Conservation (phyloP, 805 yeast genomes). For the Lipomyces chichibuensis region DNA sequence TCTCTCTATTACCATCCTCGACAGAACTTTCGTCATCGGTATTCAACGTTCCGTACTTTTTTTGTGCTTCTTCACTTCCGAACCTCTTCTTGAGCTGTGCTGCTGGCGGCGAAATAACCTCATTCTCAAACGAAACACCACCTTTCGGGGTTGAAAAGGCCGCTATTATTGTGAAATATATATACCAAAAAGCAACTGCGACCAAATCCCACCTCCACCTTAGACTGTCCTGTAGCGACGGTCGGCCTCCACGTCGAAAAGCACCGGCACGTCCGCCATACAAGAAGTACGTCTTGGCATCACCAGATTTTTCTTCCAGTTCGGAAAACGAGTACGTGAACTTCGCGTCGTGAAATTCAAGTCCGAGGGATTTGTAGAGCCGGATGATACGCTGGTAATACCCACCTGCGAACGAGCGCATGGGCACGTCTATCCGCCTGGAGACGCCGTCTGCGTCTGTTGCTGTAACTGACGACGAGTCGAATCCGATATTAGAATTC, state of each 20-base stretch:
- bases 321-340: slow-evolving; percentile 32
- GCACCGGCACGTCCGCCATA: slow-evolving; percentile 28
- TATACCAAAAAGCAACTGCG: slow-evolving; percentile 15
- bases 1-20: background rate
- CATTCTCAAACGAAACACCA: slow-evolving; percentile 23
- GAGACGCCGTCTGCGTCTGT: slow-evolving; percentile 19
- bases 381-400: slow-evolving; percentile 25
- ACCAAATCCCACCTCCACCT: slow-evolving; percentile 6
- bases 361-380: slow-evolving; percentile 28
- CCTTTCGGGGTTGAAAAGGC: slow-evolving; percentile 18
- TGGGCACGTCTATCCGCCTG: slow-evolving; percentile 31
- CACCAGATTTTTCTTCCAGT: slow-evolving; percentile 1
- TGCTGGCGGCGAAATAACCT: slow-evolving; percentile 9
- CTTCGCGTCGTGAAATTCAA: slow-evolving; percentile 26
- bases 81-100: background rate
- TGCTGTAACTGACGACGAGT: slow-evolving; percentile 27
- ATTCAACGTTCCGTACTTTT: background rate
- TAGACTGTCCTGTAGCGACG: background rate
- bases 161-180: slow-evolving; percentile 25
- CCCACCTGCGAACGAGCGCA: slow-evolving; percentile 35
- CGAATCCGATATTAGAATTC: slow-evolving; percentile 26
- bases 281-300: slow-evolving; percentile 22
- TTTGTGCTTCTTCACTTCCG: background rate
- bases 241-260: slow-evolving; percentile 23
- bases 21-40: slow-evolving; percentile 14